Percentiles rank a stretch among this genome's conserved stretches.
Conservation (phyloP, 2,329 filamentous ascomycete genomes). For the Lachnellula willkommii region DNA sequence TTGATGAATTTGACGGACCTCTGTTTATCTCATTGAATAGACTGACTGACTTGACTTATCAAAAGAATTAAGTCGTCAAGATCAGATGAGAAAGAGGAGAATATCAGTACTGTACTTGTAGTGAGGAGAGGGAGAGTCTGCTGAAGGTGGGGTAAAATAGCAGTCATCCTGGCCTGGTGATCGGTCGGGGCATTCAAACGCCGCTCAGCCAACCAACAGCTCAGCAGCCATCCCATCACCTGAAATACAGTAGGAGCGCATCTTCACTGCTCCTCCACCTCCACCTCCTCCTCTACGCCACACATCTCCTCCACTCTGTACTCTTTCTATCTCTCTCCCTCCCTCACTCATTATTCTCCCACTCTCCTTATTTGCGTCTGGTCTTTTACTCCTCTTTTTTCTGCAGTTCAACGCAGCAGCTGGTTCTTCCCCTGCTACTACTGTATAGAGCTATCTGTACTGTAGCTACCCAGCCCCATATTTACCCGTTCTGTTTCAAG, state of each 20-base stretch:
- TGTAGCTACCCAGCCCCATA: neutral
- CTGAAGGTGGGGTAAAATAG: neutral
- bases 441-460: neutral
- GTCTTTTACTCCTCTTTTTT: neutral
- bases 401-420: neutral
- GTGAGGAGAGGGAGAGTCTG: too few species aligned
- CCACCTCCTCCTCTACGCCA: neutral
- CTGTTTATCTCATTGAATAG: neutral
- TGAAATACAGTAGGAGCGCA: neutral
- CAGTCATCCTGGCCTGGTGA: neutral
- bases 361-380: neutral
- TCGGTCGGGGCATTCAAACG: too few species aligned
- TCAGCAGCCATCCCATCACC: neutral
- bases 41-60: neutral
- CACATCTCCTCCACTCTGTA: neutral
- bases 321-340: neutral
- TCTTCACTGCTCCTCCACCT: neutral
- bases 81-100: neutral
- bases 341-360: neutral
- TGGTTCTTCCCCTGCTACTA: neutral
- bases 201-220: neutral
- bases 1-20: neutral
- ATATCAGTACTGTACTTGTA: too few species aligned
- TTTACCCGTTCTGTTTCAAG: neutral
- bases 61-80: neutral